phyloP scores from a whole-genome alignment of 768 basidiomycete genomes.

The Leccinum subgranulosum region DNA sequence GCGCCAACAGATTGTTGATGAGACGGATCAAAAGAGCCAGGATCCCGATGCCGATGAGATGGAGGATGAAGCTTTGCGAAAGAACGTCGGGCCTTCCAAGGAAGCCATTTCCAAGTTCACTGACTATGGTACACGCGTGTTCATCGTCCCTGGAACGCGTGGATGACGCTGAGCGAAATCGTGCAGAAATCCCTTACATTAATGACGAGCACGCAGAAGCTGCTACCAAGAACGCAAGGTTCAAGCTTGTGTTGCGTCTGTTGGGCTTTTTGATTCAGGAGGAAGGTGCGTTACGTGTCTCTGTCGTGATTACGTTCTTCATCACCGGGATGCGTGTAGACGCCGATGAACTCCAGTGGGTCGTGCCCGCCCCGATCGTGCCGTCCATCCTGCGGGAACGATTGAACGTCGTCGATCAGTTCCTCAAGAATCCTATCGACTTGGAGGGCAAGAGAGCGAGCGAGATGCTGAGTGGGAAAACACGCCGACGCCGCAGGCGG shows the following conservation, averaged over 20 bases:
- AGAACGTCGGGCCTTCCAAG: slow-evolving; percentile 48
- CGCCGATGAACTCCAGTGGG: slow-evolving; percentile 79
- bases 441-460: slow-evolving; percentile 74
- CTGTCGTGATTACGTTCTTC: not conserved
- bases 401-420: slow-evolving; percentile 78
- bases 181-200: slow-evolving; percentile 70
- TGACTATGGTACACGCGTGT: slow-evolving; percentile 63
- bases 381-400: slow-evolving; percentile 67
- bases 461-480: slow-evolving; percentile 66
- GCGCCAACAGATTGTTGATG: slow-evolving; percentile 58
- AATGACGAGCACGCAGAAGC: slow-evolving; percentile 74
- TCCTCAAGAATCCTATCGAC: slow-evolving; percentile 77
- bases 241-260: slow-evolving; percentile 85
- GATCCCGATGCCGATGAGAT: slow-evolving; percentile 37
- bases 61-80: slow-evolving; percentile 25
- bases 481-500: slow-evolving; percentile 48
- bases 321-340: slow-evolving; percentile 35
- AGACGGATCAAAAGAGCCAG: slow-evolving; percentile 46
- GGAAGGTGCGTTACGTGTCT: slow-evolving; percentile 49
- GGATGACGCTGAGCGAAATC: not conserved
- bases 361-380: slow-evolving; percentile 67
- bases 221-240: slow-evolving; percentile 69
- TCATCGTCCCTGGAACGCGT: not conserved
- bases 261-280: slow-evolving; percentile 64
- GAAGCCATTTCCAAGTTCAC: slow-evolving; percentile 67